A percentile compares a stretch with the other conserved stretches of the same genome.
These are phyloP conservation scores for Zygosaccharomyces pseudorouxii DNA, from an alignment of 805 yeast genomes.

Conservation along the genomic window DNA sequence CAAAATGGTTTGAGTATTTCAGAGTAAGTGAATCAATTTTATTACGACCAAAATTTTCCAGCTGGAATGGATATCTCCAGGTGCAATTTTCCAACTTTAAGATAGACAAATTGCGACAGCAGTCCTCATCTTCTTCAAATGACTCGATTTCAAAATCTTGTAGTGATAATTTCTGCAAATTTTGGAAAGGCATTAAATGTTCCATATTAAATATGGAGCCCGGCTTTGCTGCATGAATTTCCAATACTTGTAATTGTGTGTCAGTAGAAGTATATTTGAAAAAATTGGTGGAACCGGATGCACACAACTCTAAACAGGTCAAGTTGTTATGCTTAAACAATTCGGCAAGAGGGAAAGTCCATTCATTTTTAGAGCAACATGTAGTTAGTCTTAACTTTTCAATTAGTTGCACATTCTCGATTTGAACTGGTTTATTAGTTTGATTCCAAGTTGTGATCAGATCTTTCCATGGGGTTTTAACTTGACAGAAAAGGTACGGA, in stretches of 20 bases:
- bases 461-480: conserved; percentile 16
- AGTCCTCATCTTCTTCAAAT: conserved; percentile 35
- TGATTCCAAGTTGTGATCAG: conserved; percentile 14
- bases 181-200: conserved; percentile 40
- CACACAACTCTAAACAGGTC: conserved; percentile 21
- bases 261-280: conserved; percentile 31
- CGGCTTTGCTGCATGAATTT: conserved; percentile 19
- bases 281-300: conserved; percentile 35
- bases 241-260: conserved; percentile 16
- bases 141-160: conserved; percentile 41
- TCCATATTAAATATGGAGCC: conserved; percentile 39
- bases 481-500: conserved; percentile 15
- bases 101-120: conserved; percentile 22
- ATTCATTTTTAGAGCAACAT: conserved; percentile 32
- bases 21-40: conserved; percentile 26
- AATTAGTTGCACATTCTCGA: conserved; percentile 13
- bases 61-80: conserved; percentile 54
- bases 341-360: conserved; percentile 34
- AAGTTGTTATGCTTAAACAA: conserved; percentile 24
- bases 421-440: conserved; percentile 7
- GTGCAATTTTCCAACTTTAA: conserved; percentile 43
- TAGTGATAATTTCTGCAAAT: conserved; percentile 36
- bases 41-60: conserved; percentile 31
- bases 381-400: conserved; percentile 29
- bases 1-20: conserved; percentile 32